Evolutionary conservation across 805 yeast genomes (phyloP), one percentile per base, ranked within the genome.

Genomic region (Cyberlindnera mycetangii): DNA sequence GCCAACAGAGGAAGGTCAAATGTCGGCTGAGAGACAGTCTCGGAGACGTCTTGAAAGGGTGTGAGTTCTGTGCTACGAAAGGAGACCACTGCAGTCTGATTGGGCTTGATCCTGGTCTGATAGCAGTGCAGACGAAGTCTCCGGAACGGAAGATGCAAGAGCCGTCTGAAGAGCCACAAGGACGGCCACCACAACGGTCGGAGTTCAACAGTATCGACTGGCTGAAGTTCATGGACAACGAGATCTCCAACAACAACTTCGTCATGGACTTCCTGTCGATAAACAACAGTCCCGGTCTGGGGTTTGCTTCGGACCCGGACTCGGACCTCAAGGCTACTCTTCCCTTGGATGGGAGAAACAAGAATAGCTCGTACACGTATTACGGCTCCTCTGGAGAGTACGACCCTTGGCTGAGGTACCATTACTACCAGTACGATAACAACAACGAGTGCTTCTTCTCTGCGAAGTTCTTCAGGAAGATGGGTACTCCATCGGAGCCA

Each of bases 381-480:
- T 32, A 44, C 25, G 48, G 48, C 3, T 30, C 41, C 2, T 40
- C 48, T 4, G 48, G 45, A 1, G 51, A 48, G 32, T 48, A 48
- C 32, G 51, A 48, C 30, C 48, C 51, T 9, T 44, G 42, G 48
- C 39, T 48, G n/a, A 33, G 51, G 31, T 48, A 33, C 22, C 42
- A 44, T 22, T 44, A 41, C 21, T 48, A 48, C 24, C 44, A 44
- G 30, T 48, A 48, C 28, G 47, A 48, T 25, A 15, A 20, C 10
- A 45, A 48, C 35, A 39, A 44, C 19, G 51, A 48, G 25, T 48
- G 51, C 21, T 25, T 28, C 25, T 48, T 48, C 37, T 36, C 37
- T 9, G 16, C 33, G 17, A 48, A 48, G 43, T 37, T 41, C 25
- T 44, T 48, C 32, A 34, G 48, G n/a, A 44, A 24, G 25, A 19